Conservation (phyloP, 805 yeast species). For the Jamesozyma spencerorum region DNA sequence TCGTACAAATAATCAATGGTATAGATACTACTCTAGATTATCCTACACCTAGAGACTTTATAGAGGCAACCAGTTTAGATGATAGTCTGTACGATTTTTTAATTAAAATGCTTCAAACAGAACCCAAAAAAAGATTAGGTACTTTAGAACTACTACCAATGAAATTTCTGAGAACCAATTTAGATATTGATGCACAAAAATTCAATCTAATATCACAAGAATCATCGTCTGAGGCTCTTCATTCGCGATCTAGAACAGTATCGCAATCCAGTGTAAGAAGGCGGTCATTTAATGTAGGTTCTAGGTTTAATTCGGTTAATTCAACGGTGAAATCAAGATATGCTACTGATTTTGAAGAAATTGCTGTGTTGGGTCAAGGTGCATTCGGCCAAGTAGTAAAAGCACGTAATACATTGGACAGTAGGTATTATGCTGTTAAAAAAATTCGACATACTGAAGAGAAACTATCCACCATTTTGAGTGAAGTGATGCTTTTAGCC, state of each 20-base stretch:
- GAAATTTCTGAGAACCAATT: slow-evolving; percentile 69
- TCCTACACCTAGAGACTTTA: slow-evolving; percentile 55
- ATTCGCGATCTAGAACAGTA: slow-evolving; percentile 12
- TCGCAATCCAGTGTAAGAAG: slow-evolving; percentile 27
- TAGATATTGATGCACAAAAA: slow-evolving; percentile 32
- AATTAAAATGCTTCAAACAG: slow-evolving; percentile 51
- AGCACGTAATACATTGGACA: slow-evolving; percentile 87
- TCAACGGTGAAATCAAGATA: slow-evolving; percentile 52
- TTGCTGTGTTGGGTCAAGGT: slow-evolving; percentile 83
- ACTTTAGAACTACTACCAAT: slow-evolving; percentile 80
- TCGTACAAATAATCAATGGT: slow-evolving; percentile 59
- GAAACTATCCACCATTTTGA: slow-evolving; percentile 69
- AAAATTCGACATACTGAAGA: slow-evolving; percentile 78
- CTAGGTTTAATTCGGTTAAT: slow-evolving; percentile 29
- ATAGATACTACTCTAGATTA: slow-evolving; percentile 44
- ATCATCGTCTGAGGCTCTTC: slow-evolving; percentile 6
- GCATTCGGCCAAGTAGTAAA: slow-evolving; percentile 99
- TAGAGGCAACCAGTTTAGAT: slow-evolving; percentile 39
- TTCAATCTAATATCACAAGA: slow-evolving; percentile 16
- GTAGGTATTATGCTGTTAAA: slow-evolving; percentile 89
- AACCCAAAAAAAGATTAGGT: slow-evolving; percentile 64
- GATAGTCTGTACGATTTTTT: slow-evolving; percentile 60
- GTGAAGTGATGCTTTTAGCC: slow-evolving; percentile 87
- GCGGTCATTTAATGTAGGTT: slow-evolving; percentile 35
- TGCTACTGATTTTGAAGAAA: slow-evolving; percentile 89